Evolutionary conservation across 495 filamentous ascomycete genomes (phyloP).

Genomic region (Hypoxylon crocopeplum): DNA sequence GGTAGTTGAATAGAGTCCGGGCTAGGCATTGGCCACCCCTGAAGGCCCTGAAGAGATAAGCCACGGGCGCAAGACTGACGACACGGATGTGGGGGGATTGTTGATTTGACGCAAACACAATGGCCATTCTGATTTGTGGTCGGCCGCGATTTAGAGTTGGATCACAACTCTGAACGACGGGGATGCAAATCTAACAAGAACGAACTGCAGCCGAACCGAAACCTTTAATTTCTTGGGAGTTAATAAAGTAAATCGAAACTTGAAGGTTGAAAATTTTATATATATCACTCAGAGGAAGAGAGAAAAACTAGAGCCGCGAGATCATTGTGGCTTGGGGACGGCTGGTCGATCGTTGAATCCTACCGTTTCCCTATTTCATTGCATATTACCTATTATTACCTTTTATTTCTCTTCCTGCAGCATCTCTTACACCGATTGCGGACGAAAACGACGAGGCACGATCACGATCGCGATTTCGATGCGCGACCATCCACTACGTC

Average conservation of each 20-base stretch:
- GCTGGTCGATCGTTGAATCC: slow-evolving; percentile 6
- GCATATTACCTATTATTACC: background rate
- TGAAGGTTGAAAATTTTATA: too few species aligned
- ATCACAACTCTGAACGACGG: slow-evolving; percentile 16
- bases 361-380: background rate
- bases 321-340: slow-evolving; percentile 18
- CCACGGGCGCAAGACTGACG: slow-evolving; percentile 28
- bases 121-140: slow-evolving; percentile 15
- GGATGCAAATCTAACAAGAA: background rate
- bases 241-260: too few species aligned
- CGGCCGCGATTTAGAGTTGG: slow-evolving; percentile 29
- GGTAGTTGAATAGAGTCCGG: background rate
- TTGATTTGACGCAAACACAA: background rate
- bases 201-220: background rate
- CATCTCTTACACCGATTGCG: background rate
- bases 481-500: slow-evolving; percentile 11
- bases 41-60: slow-evolving; percentile 13
- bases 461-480: slow-evolving; percentile 21
- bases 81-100: slow-evolving; percentile 28
- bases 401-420: background rate
- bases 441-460: background rate
- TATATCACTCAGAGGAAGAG: too few species aligned
- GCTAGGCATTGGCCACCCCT: background rate
- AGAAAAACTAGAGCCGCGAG: background rate
- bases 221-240: background rate